phyloP scores from a whole-genome alignment of 2,329 filamentous ascomycete genomes.

The Cordyceps tenuipes region DNA sequence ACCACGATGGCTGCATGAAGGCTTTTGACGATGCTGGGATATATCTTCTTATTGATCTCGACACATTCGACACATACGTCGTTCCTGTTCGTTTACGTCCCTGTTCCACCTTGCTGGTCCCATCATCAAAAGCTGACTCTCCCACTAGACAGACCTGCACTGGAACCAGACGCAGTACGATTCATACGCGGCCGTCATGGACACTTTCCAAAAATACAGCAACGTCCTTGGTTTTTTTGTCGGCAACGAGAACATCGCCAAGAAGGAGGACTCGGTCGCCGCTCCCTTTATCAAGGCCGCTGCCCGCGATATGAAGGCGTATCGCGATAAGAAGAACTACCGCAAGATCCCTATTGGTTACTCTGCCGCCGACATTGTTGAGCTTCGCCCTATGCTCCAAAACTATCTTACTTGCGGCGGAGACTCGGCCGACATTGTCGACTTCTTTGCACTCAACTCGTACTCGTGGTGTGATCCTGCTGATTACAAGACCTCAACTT shows the following conservation, averaged over 20 bases:
- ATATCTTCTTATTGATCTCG: constrained; percentile 77
- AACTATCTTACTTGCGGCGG: constrained; percentile 71
- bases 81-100: constrained; percentile 36
- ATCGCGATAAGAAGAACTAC: constrained; percentile 67
- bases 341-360: constrained; percentile 79
- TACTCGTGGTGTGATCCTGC: constrained; percentile 69
- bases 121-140: constrained; percentile 10
- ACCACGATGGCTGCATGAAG: constrained; percentile 75
- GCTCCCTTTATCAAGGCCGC: constrained; percentile 81
- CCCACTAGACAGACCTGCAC: constrained; percentile 43
- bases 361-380: constrained; percentile 75
- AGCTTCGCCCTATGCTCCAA: constrained; percentile 53
- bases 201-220: constrained; percentile 67
- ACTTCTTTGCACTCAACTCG: constrained; percentile 81
- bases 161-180: constrained; percentile 69
- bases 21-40: constrained; percentile 73
- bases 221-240: constrained; percentile 81
- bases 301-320: constrained; percentile 72
- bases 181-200: constrained; percentile 63
- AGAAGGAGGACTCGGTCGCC: constrained; percentile 47
- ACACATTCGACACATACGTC: constrained; percentile 64
- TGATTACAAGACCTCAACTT: constrained; percentile 57
- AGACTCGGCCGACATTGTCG: constrained; percentile 60
- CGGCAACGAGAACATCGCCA: constrained; percentile 78
- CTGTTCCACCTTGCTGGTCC: background rate